A percentile compares a stretch with the other conserved stretches of the same genome.
phyloP scores from a whole-genome alignment of 192 early-diverging fungal species.

The Kappamyces sp. region DNA sequence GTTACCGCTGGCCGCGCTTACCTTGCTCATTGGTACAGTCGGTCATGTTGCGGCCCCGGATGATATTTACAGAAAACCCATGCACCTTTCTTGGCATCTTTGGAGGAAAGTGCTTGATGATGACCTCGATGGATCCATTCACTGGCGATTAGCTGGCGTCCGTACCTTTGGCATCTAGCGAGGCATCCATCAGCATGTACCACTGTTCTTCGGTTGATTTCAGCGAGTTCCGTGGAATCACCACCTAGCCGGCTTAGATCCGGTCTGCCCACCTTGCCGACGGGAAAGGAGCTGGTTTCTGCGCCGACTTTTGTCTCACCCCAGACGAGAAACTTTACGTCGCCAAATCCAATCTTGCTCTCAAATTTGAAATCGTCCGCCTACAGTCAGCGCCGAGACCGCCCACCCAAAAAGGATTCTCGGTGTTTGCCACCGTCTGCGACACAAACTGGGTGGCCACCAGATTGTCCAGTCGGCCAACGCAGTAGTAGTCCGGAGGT shows the following conservation, averaged over 20 bases:
- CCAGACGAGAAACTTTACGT: constrained; percentile 18
- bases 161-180: no score
- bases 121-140: no score
- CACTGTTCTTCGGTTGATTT: constrained; percentile 13
- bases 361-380: background rate
- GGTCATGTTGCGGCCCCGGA: background rate
- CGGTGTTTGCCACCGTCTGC: background rate
- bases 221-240: background rate
- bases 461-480: constrained; percentile 7
- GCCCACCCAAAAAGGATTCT: constrained; percentile 12
- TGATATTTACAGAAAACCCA: background rate
- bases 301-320: background rate
- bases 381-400: background rate
- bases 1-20: background rate
- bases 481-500: constrained; percentile 7
- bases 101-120: background rate
- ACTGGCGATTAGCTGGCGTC: no score
- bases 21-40: background rate
- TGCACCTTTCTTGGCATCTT: constrained; percentile 12
- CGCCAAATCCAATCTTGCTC: background rate
- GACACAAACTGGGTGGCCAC: constrained; percentile 3
- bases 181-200: constrained; percentile 2
- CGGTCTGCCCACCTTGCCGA: constrained; percentile 11
- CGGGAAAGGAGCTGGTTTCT: background rate
- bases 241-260: background rate